Percentiles rank a stretch among this genome's conserved stretches.
Evolutionary conservation across 805 yeast species (phyloP).

Genomic region (Zygoascus ofunaensis): DNA sequence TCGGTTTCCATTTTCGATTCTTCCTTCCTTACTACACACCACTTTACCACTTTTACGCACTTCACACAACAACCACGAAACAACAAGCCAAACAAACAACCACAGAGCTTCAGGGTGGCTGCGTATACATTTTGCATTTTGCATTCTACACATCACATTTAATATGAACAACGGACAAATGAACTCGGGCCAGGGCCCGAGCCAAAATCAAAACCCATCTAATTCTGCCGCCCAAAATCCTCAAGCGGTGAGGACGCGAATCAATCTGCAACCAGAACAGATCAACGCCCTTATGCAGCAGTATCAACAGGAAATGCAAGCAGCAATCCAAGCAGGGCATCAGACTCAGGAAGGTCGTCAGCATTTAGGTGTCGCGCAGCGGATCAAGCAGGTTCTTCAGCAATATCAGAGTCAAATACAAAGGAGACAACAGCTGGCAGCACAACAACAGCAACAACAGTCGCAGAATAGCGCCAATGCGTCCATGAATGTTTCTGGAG

Average conservation of each 20-base stretch:
- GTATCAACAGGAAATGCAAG: constrained; percentile 24
- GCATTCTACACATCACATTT: too few species aligned
- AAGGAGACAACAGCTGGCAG: constrained; percentile 14
- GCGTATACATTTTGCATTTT: too few species aligned
- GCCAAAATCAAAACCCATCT: not conserved
- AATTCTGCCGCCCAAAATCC: too few species aligned
- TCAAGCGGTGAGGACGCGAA: not conserved
- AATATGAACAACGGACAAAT: not conserved
- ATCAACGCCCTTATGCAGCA: constrained; percentile 23
- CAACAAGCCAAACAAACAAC: too few species aligned
- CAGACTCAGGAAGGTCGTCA: constrained; percentile 25
- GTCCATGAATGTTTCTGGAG: constrained; percentile 6
- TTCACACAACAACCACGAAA: too few species aligned
- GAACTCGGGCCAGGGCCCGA: not conserved
- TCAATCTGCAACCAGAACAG: constrained; percentile 17
- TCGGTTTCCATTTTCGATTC: too few species aligned
- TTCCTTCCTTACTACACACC: too few species aligned
- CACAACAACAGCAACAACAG: constrained; percentile 16
- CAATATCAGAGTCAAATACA: constrained; percentile 18
- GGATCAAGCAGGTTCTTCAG: constrained; percentile 17
- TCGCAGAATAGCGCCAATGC: constrained; percentile 18
- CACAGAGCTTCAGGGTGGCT: too few species aligned
- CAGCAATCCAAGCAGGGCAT: constrained; percentile 20
- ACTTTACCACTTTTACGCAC: too few species aligned
- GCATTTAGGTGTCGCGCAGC: constrained; percentile 27